phyloP scores from a whole-genome alignment of 75 land plant genomes.

The Pinus albicaulis region DNA sequence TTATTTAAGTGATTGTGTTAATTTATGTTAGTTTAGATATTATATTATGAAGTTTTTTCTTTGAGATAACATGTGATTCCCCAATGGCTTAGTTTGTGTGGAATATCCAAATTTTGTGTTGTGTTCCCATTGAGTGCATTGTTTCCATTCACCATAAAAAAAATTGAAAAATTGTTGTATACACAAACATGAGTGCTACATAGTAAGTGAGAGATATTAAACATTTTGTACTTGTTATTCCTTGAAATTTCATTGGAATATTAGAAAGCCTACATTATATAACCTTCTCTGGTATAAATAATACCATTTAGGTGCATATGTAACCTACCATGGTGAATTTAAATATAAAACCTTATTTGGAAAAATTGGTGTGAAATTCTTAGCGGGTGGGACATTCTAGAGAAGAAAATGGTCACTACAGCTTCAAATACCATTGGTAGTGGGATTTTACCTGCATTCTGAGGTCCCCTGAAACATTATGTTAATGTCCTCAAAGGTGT shows the following conservation, averaged over 20 bases:
- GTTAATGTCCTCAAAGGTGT: background rate
- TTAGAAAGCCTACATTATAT: too few species aligned
- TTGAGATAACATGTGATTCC: background rate
- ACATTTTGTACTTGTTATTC: background rate
- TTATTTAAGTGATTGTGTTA: background rate
- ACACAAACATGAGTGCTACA: background rate
- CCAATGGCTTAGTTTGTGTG: background rate
- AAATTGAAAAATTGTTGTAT: background rate
- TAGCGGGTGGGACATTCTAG: background rate
- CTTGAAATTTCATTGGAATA: too few species aligned
- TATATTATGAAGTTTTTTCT: background rate
- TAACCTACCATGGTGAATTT: background rate
- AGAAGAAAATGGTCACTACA: too few species aligned
- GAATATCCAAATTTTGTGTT: background rate
- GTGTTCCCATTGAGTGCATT: background rate
- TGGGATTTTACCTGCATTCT: background rate
- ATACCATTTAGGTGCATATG: background rate
- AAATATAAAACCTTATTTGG: background rate
- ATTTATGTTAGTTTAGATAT: background rate
- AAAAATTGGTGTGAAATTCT: background rate
- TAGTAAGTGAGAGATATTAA: background rate
- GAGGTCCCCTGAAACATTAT: background rate
- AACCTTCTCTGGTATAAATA: background rate
- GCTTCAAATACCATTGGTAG: background rate
- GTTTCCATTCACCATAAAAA: background rate